A percentile compares a stretch with the other conserved stretches of the same genome.
phyloP scores from a whole-genome alignment of 2,329 filamentous ascomycete species.

The Aspergillus persii region DNA sequence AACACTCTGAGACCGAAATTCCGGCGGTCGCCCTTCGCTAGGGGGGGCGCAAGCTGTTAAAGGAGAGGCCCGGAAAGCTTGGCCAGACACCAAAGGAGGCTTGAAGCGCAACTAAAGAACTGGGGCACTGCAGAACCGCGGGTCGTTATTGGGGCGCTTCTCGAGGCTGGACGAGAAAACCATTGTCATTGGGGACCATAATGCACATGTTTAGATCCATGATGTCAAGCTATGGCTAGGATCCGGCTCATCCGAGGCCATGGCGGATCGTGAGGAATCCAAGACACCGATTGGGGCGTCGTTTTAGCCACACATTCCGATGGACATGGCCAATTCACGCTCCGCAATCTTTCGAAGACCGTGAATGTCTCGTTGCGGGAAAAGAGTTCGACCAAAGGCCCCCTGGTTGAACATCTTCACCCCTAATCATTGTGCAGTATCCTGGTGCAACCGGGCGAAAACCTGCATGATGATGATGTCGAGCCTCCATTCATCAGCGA shows the following conservation, averaged over 20 bases:
- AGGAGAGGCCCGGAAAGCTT: conserved; percentile 4
- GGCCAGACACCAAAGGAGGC: conserved; percentile 3
- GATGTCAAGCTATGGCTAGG: conserved; percentile 6
- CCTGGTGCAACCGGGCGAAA: neutral
- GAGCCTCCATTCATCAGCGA: neutral
- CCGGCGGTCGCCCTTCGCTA: conserved; percentile 1
- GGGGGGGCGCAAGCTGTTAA: conserved; percentile 1
- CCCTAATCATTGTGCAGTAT: neutral
- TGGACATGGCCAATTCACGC: neutral
- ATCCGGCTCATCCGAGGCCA: conserved; percentile 1
- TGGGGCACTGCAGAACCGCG: neutral
- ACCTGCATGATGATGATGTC: neutral
- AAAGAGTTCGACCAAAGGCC: neutral
- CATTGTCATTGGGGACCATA: neutral
- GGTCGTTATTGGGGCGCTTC: conserved; percentile 8
- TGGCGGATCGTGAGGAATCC: neutral
- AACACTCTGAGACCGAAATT: neutral
- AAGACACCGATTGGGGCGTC: neutral
- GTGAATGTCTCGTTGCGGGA: neutral
- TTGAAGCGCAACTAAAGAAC: neutral
- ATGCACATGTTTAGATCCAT: conserved; percentile 3
- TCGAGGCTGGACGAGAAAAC: conserved; percentile 1
- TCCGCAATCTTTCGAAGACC: neutral
- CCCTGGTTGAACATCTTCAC: neutral
- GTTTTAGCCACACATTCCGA: neutral